These are phyloP conservation scores for Herpotrichia juniperi DNA, from an alignment of 2,329 filamentous ascomycete species.

Conservation along the genomic window DNA sequence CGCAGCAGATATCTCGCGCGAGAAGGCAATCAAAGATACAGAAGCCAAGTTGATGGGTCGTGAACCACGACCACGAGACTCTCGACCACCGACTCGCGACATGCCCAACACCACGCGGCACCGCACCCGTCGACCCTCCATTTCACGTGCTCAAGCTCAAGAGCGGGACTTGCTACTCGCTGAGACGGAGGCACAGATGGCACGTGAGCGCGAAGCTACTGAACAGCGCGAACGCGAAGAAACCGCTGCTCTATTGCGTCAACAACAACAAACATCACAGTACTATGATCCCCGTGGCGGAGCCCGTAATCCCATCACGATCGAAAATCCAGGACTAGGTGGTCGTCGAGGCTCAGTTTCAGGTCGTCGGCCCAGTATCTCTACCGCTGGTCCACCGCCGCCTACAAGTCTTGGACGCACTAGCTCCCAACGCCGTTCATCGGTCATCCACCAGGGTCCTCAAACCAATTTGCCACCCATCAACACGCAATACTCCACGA, in stretches of 20 bases:
- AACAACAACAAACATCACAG: conserved; percentile 26
- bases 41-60: background rate
- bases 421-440: conserved; percentile 26
- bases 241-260: conserved; percentile 16
- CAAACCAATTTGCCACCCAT: conserved; percentile 15
- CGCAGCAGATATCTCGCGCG: background rate
- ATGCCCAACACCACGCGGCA: conserved; percentile 18
- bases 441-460: conserved; percentile 28
- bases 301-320: conserved; percentile 11
- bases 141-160: conserved; percentile 20
- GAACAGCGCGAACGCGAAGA: conserved; percentile 35
- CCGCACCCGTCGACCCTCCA: conserved; percentile 23
- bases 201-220: conserved; percentile 25
- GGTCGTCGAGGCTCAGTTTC: conserved; percentile 22
- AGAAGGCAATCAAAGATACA: conserved; percentile 16
- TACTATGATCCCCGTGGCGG: conserved; percentile 33
- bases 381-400: conserved; percentile 16
- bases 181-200: conserved; percentile 28
- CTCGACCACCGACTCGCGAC: conserved; percentile 20
- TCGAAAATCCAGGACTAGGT: conserved; percentile 10
- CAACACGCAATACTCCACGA: conserved; percentile 19
- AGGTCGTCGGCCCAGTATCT: conserved; percentile 27
- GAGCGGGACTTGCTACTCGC: conserved; percentile 26
- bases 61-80: too few relatives aligned
- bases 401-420: conserved; percentile 17